A percentile compares a stretch with the other conserved stretches of the same genome.
Conservation (phyloP, 73 alveolate species). For the Durusdinium trenchii region DNA sequence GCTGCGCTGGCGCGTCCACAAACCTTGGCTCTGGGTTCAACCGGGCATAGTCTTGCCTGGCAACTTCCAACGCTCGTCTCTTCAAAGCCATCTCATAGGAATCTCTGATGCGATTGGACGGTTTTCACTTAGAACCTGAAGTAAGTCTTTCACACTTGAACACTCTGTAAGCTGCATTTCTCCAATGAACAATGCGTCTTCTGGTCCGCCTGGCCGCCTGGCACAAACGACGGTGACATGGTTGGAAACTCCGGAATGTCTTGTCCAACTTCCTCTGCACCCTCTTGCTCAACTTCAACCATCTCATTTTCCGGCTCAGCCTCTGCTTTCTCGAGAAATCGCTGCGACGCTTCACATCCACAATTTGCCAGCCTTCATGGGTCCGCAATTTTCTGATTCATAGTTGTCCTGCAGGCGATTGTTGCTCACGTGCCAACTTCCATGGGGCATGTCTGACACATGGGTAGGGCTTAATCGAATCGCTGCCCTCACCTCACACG, state of each 20-base stretch:
- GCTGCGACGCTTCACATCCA: not conserved
- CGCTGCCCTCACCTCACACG: not conserved
- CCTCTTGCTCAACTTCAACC: too few relatives aligned
- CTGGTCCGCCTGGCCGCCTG: too few relatives aligned
- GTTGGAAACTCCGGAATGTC: too few relatives aligned
- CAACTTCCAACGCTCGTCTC: not conserved
- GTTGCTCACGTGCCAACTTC: not conserved
- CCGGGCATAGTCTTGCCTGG: not conserved
- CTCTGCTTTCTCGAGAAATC: not conserved
- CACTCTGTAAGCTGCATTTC: not conserved
- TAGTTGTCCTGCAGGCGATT: too few relatives aligned
- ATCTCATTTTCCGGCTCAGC: not conserved
- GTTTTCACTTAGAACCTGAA: not conserved
- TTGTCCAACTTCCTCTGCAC: too few relatives aligned
- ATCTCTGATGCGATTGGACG: not conserved
- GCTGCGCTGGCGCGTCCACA: not conserved
- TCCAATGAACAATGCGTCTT: not conserved
- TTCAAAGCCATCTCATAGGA: not conserved
- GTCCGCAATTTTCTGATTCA: too few relatives aligned
- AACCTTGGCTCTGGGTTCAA: not conserved
- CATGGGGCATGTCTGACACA: too few relatives aligned
- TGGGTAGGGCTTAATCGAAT: not conserved
- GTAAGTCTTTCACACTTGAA: not conserved
- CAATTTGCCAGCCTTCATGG: not conserved
- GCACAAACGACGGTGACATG: not conserved